Conservation (phyloP, 1,284 basidiomycete genomes). For the Irpex sp. region DNA sequence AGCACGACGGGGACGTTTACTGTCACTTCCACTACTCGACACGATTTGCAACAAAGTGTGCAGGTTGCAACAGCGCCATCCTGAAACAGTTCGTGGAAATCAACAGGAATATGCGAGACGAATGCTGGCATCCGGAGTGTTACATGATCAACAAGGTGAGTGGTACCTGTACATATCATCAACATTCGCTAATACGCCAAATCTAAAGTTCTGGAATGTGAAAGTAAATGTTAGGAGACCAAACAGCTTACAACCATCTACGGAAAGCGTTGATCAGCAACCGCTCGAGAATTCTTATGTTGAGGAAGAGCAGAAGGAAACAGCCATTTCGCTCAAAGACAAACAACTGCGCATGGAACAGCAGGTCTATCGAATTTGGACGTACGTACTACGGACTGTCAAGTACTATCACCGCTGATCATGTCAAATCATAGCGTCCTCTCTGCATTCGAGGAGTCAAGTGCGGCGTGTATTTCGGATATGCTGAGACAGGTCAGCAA, state of each 20-base stretch:
- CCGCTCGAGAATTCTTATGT: conserved; percentile 48
- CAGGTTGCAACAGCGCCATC: conserved; percentile 97
- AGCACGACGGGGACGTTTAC: conserved; percentile 94
- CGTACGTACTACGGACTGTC: conserved; percentile 40
- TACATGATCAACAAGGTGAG: conserved; percentile 99
- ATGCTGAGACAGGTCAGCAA: conserved; percentile 98
- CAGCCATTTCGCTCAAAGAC: conserved; percentile 81
- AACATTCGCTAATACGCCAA: conserved; percentile 12
- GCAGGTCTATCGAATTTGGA: conserved; percentile 98
- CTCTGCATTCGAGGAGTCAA: conserved; percentile 97
- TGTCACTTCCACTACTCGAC: conserved; percentile 99
- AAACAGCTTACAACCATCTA: conserved; percentile 54
- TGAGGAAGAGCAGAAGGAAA: conserved; percentile 80
- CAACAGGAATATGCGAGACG: conserved; percentile 95
- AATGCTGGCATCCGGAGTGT: conserved; percentile 99
- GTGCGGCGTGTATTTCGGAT: conserved; percentile 98
- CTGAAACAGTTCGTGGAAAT: conserved; percentile 99
- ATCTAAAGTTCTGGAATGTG: conserved; percentile 95
- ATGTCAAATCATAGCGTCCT: conserved; percentile 58
- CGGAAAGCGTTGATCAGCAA: conserved; percentile 19
- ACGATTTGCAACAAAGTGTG: conserved; percentile 97
- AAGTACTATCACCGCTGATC: conserved; percentile 6
- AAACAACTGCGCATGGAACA: conserved; percentile 96
- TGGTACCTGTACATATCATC: conserved; percentile 4
- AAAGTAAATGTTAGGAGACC: conserved; percentile 84